phyloP scores from a whole-genome alignment of 2,329 filamentous ascomycete species.

The Magnaporthales sp. region DNA sequence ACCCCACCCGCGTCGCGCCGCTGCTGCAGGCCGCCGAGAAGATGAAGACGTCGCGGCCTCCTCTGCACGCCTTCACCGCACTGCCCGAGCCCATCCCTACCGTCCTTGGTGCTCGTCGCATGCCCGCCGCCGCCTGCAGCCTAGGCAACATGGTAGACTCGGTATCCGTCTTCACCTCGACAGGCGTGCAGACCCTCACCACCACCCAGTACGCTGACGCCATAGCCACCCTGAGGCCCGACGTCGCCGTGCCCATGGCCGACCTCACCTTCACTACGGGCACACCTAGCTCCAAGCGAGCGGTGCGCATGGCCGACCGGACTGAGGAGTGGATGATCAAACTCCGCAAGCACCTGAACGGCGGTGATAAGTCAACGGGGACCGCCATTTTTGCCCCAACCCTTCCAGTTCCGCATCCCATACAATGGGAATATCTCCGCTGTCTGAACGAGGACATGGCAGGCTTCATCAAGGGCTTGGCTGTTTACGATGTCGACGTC shows the following conservation, averaged over 20 bases:
- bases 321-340: constrained; percentile 75
- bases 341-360: constrained; percentile 41
- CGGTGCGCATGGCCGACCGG: constrained; percentile 75
- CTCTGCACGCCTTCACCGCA: constrained; percentile 67
- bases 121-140: constrained; percentile 65
- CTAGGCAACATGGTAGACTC: constrained; percentile 61
- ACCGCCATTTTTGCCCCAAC: constrained; percentile 55
- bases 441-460: constrained; percentile 56
- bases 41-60: constrained; percentile 30
- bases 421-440: constrained; percentile 74
- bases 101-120: constrained; percentile 68
- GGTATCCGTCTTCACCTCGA: constrained; percentile 75
- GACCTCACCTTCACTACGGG: constrained; percentile 48
- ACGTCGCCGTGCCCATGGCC: constrained; percentile 70
- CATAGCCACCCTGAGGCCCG: constrained; percentile 59
- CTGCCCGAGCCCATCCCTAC: constrained; percentile 57
- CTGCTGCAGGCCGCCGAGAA: constrained; percentile 29
- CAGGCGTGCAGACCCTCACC: constrained; percentile 68
- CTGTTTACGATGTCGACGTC: constrained; percentile 67
- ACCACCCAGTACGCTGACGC: constrained; percentile 61
- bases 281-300: constrained; percentile 57
- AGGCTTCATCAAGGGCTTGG: constrained; percentile 54
- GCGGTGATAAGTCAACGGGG: constrained; percentile 10
- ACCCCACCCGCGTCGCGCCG: constrained; percentile 34
- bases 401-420: constrained; percentile 63